These are phyloP conservation scores for Chernovozyma sophiae-reginae DNA, from an alignment of 1,139 yeast species.

Conservation along the genomic window DNA sequence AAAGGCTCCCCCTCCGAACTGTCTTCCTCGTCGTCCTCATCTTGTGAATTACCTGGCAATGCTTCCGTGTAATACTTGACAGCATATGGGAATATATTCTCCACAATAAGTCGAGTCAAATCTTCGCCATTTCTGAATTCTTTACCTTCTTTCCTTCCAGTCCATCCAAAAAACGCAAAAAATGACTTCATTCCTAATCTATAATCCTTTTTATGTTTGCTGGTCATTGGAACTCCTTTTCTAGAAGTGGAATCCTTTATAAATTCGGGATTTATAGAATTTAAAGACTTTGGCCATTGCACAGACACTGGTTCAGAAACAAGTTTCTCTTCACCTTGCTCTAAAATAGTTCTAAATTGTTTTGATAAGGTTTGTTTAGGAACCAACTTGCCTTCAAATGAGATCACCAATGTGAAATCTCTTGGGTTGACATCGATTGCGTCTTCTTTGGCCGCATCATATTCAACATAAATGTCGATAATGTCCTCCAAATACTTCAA, in stretches of 20 bases:
- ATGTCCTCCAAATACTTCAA: constrained; percentile 63
- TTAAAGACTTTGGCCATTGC: constrained; percentile 57
- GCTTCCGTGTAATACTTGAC: constrained; percentile 72
- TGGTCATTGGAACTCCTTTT: constrained; percentile 29
- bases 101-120: constrained; percentile 56
- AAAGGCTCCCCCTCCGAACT: constrained; percentile 53
- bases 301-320: constrained; percentile 48
- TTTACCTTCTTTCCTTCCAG: constrained; percentile 68
- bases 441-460: constrained; percentile 27
- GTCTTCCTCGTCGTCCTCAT: constrained; percentile 48
- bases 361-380: constrained; percentile 53
- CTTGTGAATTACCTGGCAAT: constrained; percentile 53
- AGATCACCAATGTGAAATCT: constrained; percentile 54
- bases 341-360: constrained; percentile 37
- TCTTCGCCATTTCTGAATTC: constrained; percentile 73
- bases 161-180: constrained; percentile 74
- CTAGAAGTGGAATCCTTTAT: constrained; percentile 31
- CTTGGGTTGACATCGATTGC: constrained; percentile 22
- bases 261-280: constrained; percentile 47
- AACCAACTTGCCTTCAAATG: constrained; percentile 42
- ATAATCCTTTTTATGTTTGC: constrained; percentile 56
- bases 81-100: constrained; percentile 68
- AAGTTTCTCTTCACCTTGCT: constrained; percentile 51
- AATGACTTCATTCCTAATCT: constrained; percentile 70
- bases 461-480: constrained; percentile 51